Conservation (phyloP, 345 rosid genomes). For the Eucalyptus regnans region DNA sequence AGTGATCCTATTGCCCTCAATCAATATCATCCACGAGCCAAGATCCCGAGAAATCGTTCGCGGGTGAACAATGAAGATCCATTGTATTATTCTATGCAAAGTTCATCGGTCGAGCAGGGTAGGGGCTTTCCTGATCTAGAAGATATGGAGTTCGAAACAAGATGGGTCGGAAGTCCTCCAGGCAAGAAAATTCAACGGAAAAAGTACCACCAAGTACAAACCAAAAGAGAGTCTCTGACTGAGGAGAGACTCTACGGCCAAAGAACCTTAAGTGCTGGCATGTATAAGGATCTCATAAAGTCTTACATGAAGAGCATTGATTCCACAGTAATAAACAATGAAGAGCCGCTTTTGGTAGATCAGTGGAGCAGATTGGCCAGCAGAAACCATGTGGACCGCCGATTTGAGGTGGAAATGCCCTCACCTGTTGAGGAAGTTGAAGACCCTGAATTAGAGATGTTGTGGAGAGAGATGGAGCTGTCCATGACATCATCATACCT, state of each 20-base stretch:
- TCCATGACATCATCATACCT: constrained; percentile 67
- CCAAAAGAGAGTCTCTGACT: constrained; percentile 6
- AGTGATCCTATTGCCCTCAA: constrained; percentile 14
- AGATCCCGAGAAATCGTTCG: constrained; percentile 4
- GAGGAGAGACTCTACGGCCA: constrained; percentile 21
- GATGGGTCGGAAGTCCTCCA: constrained; percentile 19
- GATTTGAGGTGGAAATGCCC: constrained; percentile 12
- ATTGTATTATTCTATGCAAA: constrained; percentile 14
- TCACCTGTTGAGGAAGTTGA: constrained; percentile 47
- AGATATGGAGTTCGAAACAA: constrained; percentile 27
- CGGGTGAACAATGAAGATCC: constrained; percentile 3
- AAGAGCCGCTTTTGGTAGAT: constrained; percentile 40
- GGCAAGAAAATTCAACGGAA: constrained; percentile 7
- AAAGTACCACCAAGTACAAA: neutral
- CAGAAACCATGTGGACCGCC: constrained; percentile 4
- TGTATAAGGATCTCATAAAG: constrained; percentile 58
- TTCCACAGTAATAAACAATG: constrained; percentile 26
- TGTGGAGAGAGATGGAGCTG: constrained; percentile 91
- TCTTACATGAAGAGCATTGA: constrained; percentile 74
- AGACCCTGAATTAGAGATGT: constrained; percentile 54
- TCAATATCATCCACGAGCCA: constrained; percentile 14
- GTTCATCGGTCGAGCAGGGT: neutral
- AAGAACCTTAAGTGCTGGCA: constrained; percentile 56
- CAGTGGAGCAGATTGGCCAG: constrained; percentile 66
- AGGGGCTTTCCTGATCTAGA: constrained; percentile 21